Percentiles rank a stretch among this genome's conserved stretches.
Conservation (phyloP, 2,329 filamentous ascomycete species). For the Pestalotiopsis sp. region DNA sequence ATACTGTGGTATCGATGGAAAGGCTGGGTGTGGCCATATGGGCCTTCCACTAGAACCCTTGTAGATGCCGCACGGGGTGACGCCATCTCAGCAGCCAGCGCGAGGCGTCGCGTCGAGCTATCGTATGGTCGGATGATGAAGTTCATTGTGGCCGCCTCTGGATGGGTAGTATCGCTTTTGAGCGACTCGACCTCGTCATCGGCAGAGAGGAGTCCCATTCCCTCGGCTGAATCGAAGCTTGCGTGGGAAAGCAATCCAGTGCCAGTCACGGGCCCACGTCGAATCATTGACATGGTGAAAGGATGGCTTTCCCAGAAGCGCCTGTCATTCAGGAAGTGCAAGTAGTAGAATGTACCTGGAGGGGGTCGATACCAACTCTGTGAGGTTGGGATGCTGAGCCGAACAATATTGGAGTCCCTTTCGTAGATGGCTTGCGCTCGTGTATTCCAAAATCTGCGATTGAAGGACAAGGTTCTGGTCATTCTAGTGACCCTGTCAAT, state of each 20-base stretch:
- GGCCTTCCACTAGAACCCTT: slow-evolving; percentile 45
- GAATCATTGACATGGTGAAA: slow-evolving; percentile 45
- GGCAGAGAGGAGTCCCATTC: background rate
- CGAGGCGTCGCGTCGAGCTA: slow-evolving; percentile 43
- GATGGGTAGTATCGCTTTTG: background rate
- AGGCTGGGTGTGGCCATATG: slow-evolving; percentile 43
- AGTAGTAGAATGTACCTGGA: slow-evolving; percentile 48
- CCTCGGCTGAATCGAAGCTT: background rate
- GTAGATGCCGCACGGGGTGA: slow-evolving; percentile 29
- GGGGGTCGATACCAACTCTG: slow-evolving; percentile 34
- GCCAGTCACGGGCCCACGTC: slow-evolving; percentile 16
- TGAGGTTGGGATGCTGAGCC: slow-evolving; percentile 39
- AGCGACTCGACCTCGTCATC: background rate
- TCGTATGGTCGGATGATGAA: slow-evolving; percentile 51
- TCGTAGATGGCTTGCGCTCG: slow-evolving; percentile 37
- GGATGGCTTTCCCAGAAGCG: slow-evolving; percentile 53
- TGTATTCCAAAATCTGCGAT: slow-evolving; percentile 38
- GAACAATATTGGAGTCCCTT: slow-evolving; percentile 41
- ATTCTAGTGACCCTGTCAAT: slow-evolving; percentile 50
- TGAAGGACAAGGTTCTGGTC: slow-evolving; percentile 43
- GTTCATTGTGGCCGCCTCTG: slow-evolving; percentile 29
- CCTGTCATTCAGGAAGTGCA: slow-evolving; percentile 42
- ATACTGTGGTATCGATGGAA: slow-evolving; percentile 41
- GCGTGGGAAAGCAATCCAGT: slow-evolving; percentile 31
- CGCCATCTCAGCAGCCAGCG: slow-evolving; percentile 28